Evolutionary conservation across 179 eudicot species (phyloP).

Genomic region (Gypsophila paniculata): DNA sequence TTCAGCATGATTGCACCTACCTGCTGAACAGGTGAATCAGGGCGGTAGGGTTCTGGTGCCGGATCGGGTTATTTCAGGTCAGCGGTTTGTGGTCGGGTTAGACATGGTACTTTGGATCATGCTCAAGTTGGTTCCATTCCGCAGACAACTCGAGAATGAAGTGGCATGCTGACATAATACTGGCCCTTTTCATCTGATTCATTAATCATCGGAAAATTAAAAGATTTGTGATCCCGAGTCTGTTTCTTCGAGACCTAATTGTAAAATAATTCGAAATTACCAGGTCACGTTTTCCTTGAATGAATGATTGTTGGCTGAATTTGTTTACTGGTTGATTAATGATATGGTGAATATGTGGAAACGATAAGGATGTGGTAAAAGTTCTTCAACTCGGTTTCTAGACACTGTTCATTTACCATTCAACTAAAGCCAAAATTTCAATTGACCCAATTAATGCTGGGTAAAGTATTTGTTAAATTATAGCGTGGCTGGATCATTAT

Average conservation of each 20-base stretch:
- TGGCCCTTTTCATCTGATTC: too few relatives aligned
- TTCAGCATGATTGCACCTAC: slow-evolving; percentile 11
- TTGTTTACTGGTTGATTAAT: background rate
- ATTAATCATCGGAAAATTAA: background rate
- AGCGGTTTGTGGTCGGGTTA: background rate
- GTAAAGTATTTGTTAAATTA: too few relatives aligned
- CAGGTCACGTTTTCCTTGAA: background rate
- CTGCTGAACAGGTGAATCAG: background rate
- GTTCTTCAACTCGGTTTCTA: too few relatives aligned
- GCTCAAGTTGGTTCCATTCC: slow-evolving; percentile 3
- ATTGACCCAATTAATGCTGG: too few relatives aligned
- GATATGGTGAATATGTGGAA: background rate
- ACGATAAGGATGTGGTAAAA: background rate
- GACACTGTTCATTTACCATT: too few relatives aligned
- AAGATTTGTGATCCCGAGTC: background rate
- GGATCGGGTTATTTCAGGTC: too few relatives aligned
- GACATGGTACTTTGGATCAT: slow-evolving; percentile 5
- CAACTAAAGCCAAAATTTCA: too few relatives aligned
- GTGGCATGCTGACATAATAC: background rate
- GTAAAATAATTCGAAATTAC: background rate
- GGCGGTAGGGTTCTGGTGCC: too few relatives aligned
- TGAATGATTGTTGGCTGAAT: background rate
- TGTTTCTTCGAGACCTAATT: background rate
- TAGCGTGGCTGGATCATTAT: too few relatives aligned
- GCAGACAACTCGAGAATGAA: too few relatives aligned